phyloP scores from a whole-genome alignment of 805 yeast species.

The Wickerhamomyces canadensis region DNA sequence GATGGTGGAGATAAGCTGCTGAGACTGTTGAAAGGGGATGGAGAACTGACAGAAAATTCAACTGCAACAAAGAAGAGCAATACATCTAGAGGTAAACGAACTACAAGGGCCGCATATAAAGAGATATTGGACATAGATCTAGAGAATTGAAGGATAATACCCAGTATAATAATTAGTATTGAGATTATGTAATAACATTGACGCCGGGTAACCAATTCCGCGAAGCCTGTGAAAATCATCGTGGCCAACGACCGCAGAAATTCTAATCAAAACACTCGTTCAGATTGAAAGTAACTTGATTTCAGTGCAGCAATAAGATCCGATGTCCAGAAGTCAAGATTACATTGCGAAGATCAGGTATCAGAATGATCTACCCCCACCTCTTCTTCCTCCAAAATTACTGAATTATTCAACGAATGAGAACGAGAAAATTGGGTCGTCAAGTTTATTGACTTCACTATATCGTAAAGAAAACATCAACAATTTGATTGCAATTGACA shows the following conservation, averaged over 20 bases:
- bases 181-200: not conserved
- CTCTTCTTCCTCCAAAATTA: conserved; percentile 85
- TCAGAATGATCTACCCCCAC: conserved; percentile 86
- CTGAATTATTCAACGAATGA: conserved; percentile 42
- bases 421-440: conserved; percentile 40
- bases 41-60: not conserved
- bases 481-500: conserved; percentile 53
- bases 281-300: no score
- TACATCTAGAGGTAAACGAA: conserved; percentile 9
- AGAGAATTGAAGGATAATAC: not conserved
- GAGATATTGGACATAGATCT: conserved; percentile 25
- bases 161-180: not conserved
- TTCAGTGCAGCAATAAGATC: no score
- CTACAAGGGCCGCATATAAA: conserved; percentile 16
- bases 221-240: no score
- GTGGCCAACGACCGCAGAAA: no score
- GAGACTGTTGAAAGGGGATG: conserved; percentile 8
- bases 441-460: conserved; percentile 59
- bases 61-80: not conserved
- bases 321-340: conserved; percentile 59
- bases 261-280: no score
- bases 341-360: conserved; percentile 80
- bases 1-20: conserved; percentile 9
- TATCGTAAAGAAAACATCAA: conserved; percentile 66
- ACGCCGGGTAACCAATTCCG: not conserved